phyloP scores from a whole-genome alignment of 257 asterid genomes.

The Jasminum sambac region DNA sequence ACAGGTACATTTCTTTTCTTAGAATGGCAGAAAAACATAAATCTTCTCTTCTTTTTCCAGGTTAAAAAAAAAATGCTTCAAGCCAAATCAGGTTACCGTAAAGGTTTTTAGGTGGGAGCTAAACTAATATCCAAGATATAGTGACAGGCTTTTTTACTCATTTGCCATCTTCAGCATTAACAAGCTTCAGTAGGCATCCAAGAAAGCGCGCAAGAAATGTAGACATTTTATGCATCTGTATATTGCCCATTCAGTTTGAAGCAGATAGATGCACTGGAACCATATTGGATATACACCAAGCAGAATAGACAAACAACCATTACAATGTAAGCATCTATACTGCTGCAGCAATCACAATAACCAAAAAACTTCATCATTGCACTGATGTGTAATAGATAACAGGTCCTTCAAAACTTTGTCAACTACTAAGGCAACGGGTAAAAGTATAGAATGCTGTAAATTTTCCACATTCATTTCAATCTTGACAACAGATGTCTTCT shows the following conservation, averaged over 20 bases:
- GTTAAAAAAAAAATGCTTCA: not conserved
- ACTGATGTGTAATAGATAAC: not conserved
- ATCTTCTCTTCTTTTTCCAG: constrained; percentile 1
- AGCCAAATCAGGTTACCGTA: not conserved
- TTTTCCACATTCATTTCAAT: not conserved
- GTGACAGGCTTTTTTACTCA: not conserved
- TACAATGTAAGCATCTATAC: not conserved
- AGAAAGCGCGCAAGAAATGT: not conserved
- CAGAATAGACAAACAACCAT: not conserved
- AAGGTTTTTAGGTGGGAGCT: not conserved
- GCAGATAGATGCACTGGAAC: not conserved
- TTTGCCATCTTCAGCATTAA: not conserved
- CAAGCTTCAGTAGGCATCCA: not conserved
- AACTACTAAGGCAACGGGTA: not conserved
- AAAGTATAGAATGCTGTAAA: not conserved
- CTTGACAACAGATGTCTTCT: not conserved
- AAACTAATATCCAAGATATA: not conserved
- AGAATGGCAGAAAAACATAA: not conserved
- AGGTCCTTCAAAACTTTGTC: not conserved
- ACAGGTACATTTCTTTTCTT: not conserved
- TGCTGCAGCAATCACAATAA: not conserved
- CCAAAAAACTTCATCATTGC: not conserved
- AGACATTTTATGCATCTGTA: not conserved
- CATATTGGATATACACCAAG: not conserved
- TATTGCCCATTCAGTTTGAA: not conserved